These are phyloP conservation scores for Hypoxylon sp. DNA, from an alignment of 2,329 filamentous ascomycete genomes.

Conservation along the genomic window DNA sequence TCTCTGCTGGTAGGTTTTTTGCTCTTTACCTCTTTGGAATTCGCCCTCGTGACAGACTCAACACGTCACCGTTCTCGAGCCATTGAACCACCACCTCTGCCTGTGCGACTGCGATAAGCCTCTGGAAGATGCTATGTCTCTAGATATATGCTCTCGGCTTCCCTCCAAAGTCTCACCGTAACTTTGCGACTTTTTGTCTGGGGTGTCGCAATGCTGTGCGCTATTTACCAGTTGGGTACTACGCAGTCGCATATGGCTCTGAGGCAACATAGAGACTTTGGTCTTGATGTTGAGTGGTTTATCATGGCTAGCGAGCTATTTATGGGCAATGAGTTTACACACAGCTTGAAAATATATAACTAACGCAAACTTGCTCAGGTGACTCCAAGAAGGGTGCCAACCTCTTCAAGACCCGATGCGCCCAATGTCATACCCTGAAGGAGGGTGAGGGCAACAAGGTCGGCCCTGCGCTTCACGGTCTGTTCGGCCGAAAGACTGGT, in stretches of 20 bases:
- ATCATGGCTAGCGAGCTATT: neutral
- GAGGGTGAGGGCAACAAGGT: constrained; percentile 94
- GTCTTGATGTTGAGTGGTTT: neutral
- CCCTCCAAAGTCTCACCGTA: constrained; percentile 2
- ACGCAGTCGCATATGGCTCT: constrained; percentile 13
- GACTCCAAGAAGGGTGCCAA: constrained; percentile 95
- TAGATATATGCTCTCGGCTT: constrained; percentile 6
- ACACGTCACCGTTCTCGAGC: constrained; percentile 38
- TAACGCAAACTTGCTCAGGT: constrained; percentile 70
- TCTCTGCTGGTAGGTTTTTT: constrained; percentile 54
- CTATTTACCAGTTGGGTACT: constrained; percentile 39
- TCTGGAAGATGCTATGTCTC: constrained; percentile 8
- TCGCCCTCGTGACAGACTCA: constrained; percentile 15
- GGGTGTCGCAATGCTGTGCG: constrained; percentile 35
- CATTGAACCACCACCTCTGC: constrained; percentile 38
- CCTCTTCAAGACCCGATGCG: constrained; percentile 99
- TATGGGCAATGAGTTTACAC: neutral
- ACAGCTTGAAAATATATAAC: too few relatives aligned
- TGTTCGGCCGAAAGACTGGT: constrained; percentile 96
- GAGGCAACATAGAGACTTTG: neutral
- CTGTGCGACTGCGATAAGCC: constrained; percentile 13
- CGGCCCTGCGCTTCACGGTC: constrained; percentile 94
- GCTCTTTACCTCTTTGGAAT: constrained; percentile 27
- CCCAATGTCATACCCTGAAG: constrained; percentile 98
- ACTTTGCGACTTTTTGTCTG: constrained; percentile 23